Conservation (phyloP, 2,329 filamentous ascomycete genomes). For the Juglanconis oblonga region DNA sequence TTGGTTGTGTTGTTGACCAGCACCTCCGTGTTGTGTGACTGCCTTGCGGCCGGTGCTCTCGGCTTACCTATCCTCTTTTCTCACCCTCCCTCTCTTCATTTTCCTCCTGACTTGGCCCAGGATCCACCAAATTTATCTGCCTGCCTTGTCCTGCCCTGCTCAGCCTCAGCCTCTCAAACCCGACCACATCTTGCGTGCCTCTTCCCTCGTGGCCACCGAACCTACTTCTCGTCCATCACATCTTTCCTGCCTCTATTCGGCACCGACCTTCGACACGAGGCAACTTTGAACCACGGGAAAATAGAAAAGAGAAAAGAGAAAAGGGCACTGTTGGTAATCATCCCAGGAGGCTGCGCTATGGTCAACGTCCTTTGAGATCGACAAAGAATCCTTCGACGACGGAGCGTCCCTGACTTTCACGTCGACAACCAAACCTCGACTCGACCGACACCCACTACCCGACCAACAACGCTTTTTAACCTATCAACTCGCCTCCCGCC, state of each 20-base stretch:
- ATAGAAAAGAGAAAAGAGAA: background rate
- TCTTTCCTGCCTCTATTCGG: background rate
- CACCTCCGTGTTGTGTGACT: background rate
- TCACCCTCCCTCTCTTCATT: background rate
- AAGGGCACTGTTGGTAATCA: background rate
- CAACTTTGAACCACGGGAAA: background rate
- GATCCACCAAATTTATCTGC: background rate
- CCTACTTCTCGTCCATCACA: conserved; percentile 5
- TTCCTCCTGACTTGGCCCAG: too few relatives aligned
- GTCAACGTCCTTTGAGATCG: background rate
- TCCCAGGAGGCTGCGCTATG: background rate
- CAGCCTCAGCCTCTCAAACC: background rate
- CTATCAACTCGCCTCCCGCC: background rate
- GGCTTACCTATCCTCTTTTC: background rate
- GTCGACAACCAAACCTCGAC: background rate
- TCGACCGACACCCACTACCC: background rate
- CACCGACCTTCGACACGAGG: background rate
- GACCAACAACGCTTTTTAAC: background rate
- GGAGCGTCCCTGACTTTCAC: background rate
- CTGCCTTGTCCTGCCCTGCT: conserved; percentile 8
- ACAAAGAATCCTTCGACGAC: background rate
- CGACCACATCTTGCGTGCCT: conserved; percentile 6
- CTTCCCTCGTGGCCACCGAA: conserved; percentile 6
- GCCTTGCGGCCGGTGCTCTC: too few relatives aligned
- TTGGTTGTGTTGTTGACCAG: background rate